Evolutionary conservation across 352 stramenopile genomes (phyloP).

Genomic region (Phytopythium helicoides): DNA sequence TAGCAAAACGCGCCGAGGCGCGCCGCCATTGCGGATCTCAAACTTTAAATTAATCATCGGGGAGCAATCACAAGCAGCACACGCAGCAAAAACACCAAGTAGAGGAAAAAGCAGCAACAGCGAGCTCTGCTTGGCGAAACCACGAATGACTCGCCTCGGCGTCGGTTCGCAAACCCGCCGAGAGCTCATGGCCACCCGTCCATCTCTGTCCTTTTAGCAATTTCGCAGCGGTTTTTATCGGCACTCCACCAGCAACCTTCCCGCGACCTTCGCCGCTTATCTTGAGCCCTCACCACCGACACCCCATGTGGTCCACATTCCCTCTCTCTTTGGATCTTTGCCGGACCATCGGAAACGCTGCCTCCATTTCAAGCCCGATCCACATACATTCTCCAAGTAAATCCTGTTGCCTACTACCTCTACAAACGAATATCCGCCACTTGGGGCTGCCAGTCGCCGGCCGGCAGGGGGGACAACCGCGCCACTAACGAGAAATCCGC

Average conservation of each 20-base stretch:
- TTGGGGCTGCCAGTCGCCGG: constrained; percentile 1
- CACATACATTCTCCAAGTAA: too few relatives aligned
- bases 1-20: constrained; percentile 23
- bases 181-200: too few relatives aligned
- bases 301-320: neutral
- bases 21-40: constrained; percentile 72
- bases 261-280: too few relatives aligned
- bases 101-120: too few relatives aligned
- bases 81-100: constrained; percentile 2
- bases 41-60: constrained; percentile 84
- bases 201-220: too few relatives aligned
- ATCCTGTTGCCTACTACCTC: neutral
- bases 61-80: constrained; percentile 11
- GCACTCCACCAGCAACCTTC: too few relatives aligned
- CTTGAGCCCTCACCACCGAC: too few relatives aligned
- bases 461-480: neutral
- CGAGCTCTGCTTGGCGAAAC: too few relatives aligned
- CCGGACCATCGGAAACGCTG: constrained; percentile 18
- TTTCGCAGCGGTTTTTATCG: too few relatives aligned
- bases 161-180: too few relatives aligned
- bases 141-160: too few relatives aligned
- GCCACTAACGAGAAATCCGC: neutral
- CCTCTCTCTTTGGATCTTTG: neutral
- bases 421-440: neutral
- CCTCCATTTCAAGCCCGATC: constrained; percentile 13